Conservation (phyloP, 495 filamentous ascomycete species). For the Parachaetomium inaequale region DNA sequence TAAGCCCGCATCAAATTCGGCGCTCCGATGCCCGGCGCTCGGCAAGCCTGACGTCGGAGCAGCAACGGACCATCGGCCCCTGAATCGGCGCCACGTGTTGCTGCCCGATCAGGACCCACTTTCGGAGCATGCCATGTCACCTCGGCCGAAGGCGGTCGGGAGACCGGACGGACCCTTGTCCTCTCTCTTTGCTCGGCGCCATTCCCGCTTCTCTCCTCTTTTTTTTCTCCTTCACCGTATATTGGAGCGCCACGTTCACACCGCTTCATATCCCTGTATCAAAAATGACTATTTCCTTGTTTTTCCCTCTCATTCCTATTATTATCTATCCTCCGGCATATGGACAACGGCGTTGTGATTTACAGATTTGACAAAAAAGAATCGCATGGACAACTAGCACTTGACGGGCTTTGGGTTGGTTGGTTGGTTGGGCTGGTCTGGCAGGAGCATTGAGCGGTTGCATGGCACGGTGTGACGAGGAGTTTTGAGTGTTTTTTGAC, state of each 20-base stretch:
- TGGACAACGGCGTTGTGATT: conserved; percentile 5
- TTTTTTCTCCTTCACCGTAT: background rate
- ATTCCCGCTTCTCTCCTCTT: background rate
- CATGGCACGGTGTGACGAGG: conserved; percentile 14
- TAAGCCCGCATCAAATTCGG: conserved; percentile 16
- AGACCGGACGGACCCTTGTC: too few species aligned
- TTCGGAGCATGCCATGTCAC: background rate
- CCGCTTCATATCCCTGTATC: background rate
- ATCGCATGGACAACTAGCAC: background rate
- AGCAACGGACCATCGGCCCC: background rate
- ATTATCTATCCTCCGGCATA: background rate
- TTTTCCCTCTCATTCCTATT: background rate
- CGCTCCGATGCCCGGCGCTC: background rate
- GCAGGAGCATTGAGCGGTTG: conserved; percentile 10
- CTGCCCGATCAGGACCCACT: conserved; percentile 14
- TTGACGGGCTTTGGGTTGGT: background rate
- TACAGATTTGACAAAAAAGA: conserved; percentile 5
- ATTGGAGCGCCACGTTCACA: background rate
- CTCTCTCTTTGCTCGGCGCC: background rate
- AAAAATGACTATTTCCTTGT: conserved; percentile 3
- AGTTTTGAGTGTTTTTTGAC: background rate
- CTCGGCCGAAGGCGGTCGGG: background rate
- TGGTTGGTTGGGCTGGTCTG: background rate
- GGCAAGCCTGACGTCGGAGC: background rate
- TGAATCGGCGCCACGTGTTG: conserved; percentile 17